Evolutionary conservation across 805 yeast genomes (phyloP).

Genomic region (Candida ascalaphidarum): DNA sequence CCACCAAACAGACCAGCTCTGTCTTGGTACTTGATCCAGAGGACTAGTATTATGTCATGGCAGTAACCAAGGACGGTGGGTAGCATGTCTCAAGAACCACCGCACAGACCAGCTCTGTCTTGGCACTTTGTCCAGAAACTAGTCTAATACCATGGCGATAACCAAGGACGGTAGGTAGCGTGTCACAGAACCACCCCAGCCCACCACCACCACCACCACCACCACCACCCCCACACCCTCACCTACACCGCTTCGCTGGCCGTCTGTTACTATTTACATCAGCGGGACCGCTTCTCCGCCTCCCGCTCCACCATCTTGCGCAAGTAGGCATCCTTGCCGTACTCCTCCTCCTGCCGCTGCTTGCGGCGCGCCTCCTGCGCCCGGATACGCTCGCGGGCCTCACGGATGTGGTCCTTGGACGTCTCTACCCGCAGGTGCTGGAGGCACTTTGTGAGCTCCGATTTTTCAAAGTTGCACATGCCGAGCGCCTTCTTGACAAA

Average conservation of each 20-base stretch:
- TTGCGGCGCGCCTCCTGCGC: slow-evolving; percentile 49
- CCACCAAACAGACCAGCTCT: no score
- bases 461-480: slow-evolving; percentile 75
- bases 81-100: no score
- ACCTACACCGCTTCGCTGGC: slow-evolving; percentile 4
- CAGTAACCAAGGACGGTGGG: no score
- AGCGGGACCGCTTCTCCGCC: slow-evolving; percentile 27
- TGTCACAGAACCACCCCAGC: background rate
- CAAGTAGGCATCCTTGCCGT: slow-evolving; percentile 67
- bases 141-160: no score
- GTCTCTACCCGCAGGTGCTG: slow-evolving; percentile 65
- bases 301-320: slow-evolving; percentile 49
- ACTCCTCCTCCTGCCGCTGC: slow-evolving; percentile 64
- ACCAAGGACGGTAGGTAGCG: no score
- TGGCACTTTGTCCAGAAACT: no score
- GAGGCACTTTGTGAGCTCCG: slow-evolving; percentile 69
- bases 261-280: slow-evolving; percentile 8
- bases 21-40: no score
- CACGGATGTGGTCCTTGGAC: slow-evolving; percentile 46
- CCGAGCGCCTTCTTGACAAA: slow-evolving; percentile 70
- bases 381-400: slow-evolving; percentile 50
- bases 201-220: background rate
- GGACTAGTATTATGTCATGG: no score
- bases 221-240: background rate
- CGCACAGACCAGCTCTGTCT: no score